Evolutionary conservation across 1,139 yeast species (phyloP), one percentile per base, ranked within the genome.

Genomic region (Candida labiduridarum): DNA sequence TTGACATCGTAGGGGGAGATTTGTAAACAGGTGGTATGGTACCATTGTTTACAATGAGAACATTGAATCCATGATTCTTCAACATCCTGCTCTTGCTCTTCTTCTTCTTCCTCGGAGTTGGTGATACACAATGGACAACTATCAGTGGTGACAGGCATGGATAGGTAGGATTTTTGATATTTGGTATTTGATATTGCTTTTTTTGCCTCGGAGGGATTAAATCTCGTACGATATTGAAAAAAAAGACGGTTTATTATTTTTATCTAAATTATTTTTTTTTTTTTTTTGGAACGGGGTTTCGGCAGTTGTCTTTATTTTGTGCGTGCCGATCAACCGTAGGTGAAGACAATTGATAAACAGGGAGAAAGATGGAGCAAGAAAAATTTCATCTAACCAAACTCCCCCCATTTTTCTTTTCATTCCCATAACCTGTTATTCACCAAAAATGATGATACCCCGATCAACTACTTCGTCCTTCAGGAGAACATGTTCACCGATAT

Each of bases 31-130:
- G 58, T 60, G 12, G 70, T 62, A 61, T 87, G 95, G 61, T 64
- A 84, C 94, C 94, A 86, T 49, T 68, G 72, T 12, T 68, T 58
- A 62, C 95, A 87, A 2, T 63, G 60, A 35, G 81, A 85, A 61
- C 95, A 87, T 50, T 76, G 82, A 11, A 87, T 69, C 94, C 92
- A 86, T 5, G 61, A 49, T 12, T 54, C 55, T 30, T 29, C 41
- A n/a, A n/a, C n/a, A n/a, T n/a, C n/a, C n/a, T n/a, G n/a, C n/a
- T n/a, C n/a, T n/a, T n/a, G n/a, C n/a, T 49, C 51, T 2, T 29
- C 42, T 3, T 33, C 40, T 9, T 50, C 51, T 3, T 55, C 50
- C 16, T 53, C 57, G 33, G 59, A 42, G 5, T 63, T 25, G 29
- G 29, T 54, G 6, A 49, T 42, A 49, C 68, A 65, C 14, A 59